These are phyloP conservation scores for Hygrophila difformis DNA, from an alignment of 257 asterid species.

Conservation along the genomic window DNA sequence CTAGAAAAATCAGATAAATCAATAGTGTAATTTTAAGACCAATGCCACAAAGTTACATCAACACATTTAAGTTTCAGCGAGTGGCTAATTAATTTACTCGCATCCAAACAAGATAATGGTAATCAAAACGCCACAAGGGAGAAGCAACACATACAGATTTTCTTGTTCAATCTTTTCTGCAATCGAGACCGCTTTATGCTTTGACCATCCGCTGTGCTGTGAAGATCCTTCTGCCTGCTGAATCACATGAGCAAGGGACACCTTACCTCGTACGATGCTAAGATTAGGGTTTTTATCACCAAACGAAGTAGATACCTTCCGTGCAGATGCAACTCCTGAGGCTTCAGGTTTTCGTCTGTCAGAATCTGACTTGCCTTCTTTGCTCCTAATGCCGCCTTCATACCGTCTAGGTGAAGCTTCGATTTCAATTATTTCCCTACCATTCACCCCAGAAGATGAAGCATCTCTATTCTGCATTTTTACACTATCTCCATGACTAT, in stretches of 20 bases:
- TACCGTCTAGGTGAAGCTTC: conserved; percentile 29
- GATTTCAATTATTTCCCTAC: conserved; percentile 65
- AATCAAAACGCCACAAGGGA: conserved; percentile 8
- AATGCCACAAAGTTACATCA: neutral
- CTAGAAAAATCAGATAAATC: no score
- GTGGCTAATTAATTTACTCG: no score
- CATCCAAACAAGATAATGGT: conserved; percentile 1
- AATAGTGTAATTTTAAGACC: no score
- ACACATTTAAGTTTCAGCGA: no score
- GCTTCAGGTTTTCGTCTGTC: neutral
- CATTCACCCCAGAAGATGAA: conserved; percentile 24
- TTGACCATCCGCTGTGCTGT: conserved; percentile 72
- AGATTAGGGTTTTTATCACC: conserved; percentile 53
- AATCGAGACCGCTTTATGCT: conserved; percentile 76
- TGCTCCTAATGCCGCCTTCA: conserved; percentile 11
- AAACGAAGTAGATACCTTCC: conserved; percentile 20
- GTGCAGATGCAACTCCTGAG: conserved; percentile 17
- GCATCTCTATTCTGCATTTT: conserved; percentile 24
- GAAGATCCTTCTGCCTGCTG: conserved; percentile 77
- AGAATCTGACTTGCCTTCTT: conserved; percentile 8
- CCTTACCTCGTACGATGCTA: conserved; percentile 78
- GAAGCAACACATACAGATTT: conserved; percentile 56
- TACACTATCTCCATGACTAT: conserved; percentile 24
- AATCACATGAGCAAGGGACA: conserved; percentile 87
- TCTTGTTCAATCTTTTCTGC: conserved; percentile 97